Evolutionary conservation across 2,329 filamentous ascomycete genomes (phyloP).

Genomic region (Emergomyces africanus): DNA sequence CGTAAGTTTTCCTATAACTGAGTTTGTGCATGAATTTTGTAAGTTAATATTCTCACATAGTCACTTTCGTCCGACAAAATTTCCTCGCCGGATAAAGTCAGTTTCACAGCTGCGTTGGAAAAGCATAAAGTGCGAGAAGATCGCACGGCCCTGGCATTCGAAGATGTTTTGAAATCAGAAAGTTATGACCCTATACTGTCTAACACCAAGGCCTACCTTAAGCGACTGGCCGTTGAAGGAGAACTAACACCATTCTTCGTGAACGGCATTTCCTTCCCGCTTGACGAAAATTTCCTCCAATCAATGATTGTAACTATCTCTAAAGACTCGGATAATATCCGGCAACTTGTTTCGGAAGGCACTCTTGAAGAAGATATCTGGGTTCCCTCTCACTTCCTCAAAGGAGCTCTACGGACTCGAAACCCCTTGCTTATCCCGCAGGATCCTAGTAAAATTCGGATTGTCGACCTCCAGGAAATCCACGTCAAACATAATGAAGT

Average conservation of each 20-base stretch:
- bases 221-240: conserved; percentile 54
- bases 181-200: conserved; percentile 42
- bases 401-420: conserved; percentile 53
- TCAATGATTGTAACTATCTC: conserved; percentile 60
- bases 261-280: conserved; percentile 61
- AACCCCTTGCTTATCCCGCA: conserved; percentile 72
- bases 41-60: conserved; percentile 19
- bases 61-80: conserved; percentile 42
- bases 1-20: conserved; percentile 21
- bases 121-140: conserved; percentile 45
- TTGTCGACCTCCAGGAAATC: conserved; percentile 63
- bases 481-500: conserved; percentile 47
- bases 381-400: conserved; percentile 59
- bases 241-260: conserved; percentile 55
- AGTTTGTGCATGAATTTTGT: not conserved
- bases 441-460: conserved; percentile 54
- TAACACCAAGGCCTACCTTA: conserved; percentile 53
- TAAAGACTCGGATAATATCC: conserved; percentile 60
- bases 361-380: conserved; percentile 56
- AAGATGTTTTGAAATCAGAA: conserved; percentile 51
- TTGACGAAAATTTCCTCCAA: conserved; percentile 64
- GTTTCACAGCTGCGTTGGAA: conserved; percentile 49
- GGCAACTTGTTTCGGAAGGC: conserved; percentile 60
- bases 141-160: conserved; percentile 42
- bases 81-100: conserved; percentile 25